A percentile compares a stretch with the other conserved stretches of the same genome.
Evolutionary conservation across 2,329 filamentous ascomycete genomes (phyloP).

Genomic region (Phaeoacremonium minimum): DNA sequence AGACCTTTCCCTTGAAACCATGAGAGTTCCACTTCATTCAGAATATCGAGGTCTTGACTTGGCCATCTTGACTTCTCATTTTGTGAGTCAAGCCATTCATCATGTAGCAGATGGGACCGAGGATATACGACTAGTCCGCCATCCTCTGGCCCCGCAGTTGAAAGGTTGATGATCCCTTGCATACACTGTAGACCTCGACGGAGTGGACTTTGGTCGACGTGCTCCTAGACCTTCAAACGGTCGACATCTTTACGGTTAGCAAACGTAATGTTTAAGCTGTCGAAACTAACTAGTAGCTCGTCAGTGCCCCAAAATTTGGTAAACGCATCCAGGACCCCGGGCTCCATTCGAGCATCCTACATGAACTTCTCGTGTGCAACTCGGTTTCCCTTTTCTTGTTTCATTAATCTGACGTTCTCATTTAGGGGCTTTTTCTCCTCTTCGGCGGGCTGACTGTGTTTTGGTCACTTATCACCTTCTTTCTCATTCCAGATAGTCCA

Average conservation of each 20-base stretch:
- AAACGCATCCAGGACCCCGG: neutral
- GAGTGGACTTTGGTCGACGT: constrained; percentile 23
- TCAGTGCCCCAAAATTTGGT: constrained; percentile 13
- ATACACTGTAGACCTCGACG: constrained; percentile 19
- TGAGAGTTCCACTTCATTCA: constrained; percentile 19
- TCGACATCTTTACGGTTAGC: constrained; percentile 22
- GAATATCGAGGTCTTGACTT: constrained; percentile 24
- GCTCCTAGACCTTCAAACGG: constrained; percentile 27
- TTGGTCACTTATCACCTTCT: too few relatives aligned
- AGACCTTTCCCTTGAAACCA: constrained; percentile 25
- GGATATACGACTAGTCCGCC: constrained; percentile 31
- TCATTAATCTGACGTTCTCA: too few relatives aligned
- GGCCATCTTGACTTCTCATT: constrained; percentile 9
- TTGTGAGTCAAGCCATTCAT: constrained; percentile 20
- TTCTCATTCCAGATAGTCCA: too few relatives aligned
- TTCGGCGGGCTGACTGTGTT: too few relatives aligned
- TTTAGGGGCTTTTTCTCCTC: too few relatives aligned
- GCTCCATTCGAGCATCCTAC: neutral
- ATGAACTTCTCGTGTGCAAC: neutral
- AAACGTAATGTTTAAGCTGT: constrained; percentile 29
- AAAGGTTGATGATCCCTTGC: constrained; percentile 22
- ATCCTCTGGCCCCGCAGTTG: constrained; percentile 26
- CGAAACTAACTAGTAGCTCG: constrained; percentile 30
- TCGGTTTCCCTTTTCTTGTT: too few relatives aligned
- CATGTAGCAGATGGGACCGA: too few relatives aligned